Conservation (phyloP, 2,329 filamentous ascomycete species). For the Neurospora sp. region DNA sequence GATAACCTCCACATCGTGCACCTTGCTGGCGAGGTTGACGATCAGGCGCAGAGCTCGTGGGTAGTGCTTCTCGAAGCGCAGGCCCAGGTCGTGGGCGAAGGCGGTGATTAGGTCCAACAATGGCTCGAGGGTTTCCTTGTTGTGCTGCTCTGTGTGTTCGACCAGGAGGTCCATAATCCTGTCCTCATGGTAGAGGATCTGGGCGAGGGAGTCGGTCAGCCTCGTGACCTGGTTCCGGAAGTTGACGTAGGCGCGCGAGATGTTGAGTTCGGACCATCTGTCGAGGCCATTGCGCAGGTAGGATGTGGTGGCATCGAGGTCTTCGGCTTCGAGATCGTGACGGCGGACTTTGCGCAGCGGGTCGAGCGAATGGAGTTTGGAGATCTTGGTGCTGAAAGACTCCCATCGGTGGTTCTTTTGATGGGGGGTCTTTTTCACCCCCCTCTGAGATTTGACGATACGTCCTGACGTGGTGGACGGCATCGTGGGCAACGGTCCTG, state of each 20-base stretch:
- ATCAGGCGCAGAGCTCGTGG: conserved; percentile 64
- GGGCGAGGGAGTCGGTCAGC: conserved; percentile 79
- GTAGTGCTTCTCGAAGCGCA: conserved; percentile 83
- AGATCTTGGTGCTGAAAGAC: conserved; percentile 81
- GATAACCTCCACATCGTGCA: conserved; percentile 76
- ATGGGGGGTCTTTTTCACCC: conserved; percentile 61
- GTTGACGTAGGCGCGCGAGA: conserved; percentile 68
- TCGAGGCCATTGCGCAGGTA: conserved; percentile 77
- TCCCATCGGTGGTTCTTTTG: conserved; percentile 84
- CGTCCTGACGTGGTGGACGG: conserved; percentile 53
- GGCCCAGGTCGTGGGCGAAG: conserved; percentile 87
- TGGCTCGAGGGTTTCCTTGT: conserved; percentile 74
- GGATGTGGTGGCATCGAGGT: conserved; percentile 67
- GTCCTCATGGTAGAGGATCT: conserved; percentile 84
- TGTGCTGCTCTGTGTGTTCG: conserved; percentile 65
- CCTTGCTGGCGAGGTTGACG: conserved; percentile 65
- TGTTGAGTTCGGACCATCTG: conserved; percentile 86
- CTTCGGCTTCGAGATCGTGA: conserved; percentile 72
- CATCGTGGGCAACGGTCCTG: conserved; percentile 37
- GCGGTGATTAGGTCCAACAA: conserved; percentile 81
- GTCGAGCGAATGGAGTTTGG: conserved; percentile 81
- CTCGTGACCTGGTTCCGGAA: conserved; percentile 69
- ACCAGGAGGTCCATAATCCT: conserved; percentile 72
- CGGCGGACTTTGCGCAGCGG: conserved; percentile 83
- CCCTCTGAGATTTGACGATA: conserved; percentile 60